These are phyloP conservation scores for Globisporangium viniferum DNA, from an alignment of 352 stramenopile species.

Conservation along the genomic window DNA sequence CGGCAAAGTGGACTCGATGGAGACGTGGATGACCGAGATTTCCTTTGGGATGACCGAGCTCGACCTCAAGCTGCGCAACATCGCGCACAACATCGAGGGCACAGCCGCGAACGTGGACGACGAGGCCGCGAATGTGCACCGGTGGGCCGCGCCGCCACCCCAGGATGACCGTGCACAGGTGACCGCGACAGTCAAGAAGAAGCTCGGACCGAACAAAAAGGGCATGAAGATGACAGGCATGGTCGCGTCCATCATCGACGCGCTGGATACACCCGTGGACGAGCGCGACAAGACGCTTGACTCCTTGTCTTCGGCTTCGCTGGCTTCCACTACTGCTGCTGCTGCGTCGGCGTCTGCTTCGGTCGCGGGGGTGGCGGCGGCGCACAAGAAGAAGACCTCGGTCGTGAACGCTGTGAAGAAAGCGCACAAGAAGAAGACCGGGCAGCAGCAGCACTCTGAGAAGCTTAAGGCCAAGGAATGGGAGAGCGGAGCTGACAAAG, in stretches of 20 bases:
- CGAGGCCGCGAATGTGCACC: constrained; percentile 28
- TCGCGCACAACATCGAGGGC: constrained; percentile 82
- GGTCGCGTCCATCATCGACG: constrained; percentile 60
- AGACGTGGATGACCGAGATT: constrained; percentile 70
- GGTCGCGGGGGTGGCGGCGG: not conserved
- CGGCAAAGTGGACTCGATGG: constrained; percentile 71
- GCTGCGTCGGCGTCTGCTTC: not conserved
- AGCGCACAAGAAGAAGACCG: constrained; percentile 22
- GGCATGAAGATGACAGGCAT: constrained; percentile 56
- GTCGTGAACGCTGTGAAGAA: constrained; percentile 13
- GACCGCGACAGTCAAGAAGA: constrained; percentile 44
- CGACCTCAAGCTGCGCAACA: constrained; percentile 71
- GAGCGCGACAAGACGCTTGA: constrained; percentile 6
- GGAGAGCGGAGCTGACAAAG: not conserved
- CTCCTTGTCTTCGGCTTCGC: not conserved
- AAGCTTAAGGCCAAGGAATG: constrained; percentile 13
- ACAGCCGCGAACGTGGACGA: constrained; percentile 62
- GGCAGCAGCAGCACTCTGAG: constrained; percentile 15
- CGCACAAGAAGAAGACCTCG: constrained; percentile 12
- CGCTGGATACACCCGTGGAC: constrained; percentile 23
- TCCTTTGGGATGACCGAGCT: constrained; percentile 74
- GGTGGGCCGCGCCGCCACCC: constrained; percentile 40
- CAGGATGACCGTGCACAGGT: constrained; percentile 14
- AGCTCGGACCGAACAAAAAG: constrained; percentile 46
- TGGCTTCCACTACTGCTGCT: not conserved